phyloP scores from a whole-genome alignment of 1,284 basidiomycete genomes.

The Vanrija humicola region DNA sequence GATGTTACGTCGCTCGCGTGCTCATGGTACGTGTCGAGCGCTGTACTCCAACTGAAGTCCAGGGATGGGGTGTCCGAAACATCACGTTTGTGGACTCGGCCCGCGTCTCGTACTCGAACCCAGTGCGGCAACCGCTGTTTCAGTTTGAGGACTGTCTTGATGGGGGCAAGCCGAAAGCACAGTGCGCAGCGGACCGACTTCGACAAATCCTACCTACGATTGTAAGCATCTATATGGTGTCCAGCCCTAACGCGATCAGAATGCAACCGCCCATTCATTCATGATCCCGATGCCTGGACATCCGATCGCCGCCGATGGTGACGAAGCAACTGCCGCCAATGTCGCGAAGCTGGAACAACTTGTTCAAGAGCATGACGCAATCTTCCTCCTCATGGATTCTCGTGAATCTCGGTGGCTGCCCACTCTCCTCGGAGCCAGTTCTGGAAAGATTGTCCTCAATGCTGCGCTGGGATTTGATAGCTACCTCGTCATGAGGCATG shows the following conservation, averaged over 20 bases:
- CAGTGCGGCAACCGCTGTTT: slow-evolving; percentile 92
- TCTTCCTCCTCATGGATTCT: slow-evolving; percentile 97
- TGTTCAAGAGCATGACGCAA: slow-evolving; percentile 76
- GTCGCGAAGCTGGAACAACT: slow-evolving; percentile 70
- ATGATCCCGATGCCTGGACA: slow-evolving; percentile 98
- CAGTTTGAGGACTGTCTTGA: slow-evolving; percentile 91
- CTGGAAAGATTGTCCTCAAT: slow-evolving; percentile 90
- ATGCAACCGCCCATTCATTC: slow-evolving; percentile 69
- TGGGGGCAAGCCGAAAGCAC: slow-evolving; percentile 89
- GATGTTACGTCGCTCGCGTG: slow-evolving; percentile 88
- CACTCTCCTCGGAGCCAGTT: slow-evolving; percentile 75
- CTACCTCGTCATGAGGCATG: slow-evolving; percentile 95
- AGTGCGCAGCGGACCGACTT: slow-evolving; percentile 80
- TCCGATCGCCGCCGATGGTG: slow-evolving; percentile 62
- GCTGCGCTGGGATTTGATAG: slow-evolving; percentile 95
- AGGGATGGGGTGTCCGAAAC: slow-evolving; percentile 92
- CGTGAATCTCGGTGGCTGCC: slow-evolving; percentile 94
- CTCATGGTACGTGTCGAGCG: slow-evolving; percentile 63
- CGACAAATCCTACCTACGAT: slow-evolving; percentile 89
- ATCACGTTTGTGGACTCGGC: slow-evolving; percentile 91
- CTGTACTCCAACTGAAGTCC: not conserved
- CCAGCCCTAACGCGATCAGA: slow-evolving; percentile 51
- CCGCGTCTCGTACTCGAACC: slow-evolving; percentile 91
- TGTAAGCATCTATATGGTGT: slow-evolving; percentile 53
- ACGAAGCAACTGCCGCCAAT: slow-evolving; percentile 54